phyloP scores from a whole-genome alignment of 2,329 filamentous ascomycete species.

The Neospermospora avenae region DNA sequence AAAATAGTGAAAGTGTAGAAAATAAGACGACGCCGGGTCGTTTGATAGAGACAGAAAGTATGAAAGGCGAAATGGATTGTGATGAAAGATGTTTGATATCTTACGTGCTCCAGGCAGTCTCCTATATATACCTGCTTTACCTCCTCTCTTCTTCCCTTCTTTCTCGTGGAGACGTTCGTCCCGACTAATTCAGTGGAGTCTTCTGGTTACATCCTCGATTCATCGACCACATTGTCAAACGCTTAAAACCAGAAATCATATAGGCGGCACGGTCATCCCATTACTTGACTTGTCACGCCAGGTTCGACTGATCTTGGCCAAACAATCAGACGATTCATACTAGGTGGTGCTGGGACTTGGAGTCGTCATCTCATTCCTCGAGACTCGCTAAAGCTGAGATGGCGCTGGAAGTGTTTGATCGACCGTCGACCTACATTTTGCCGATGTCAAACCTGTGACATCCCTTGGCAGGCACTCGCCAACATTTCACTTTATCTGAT shows the following conservation, averaged over 20 bases:
- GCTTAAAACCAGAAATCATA: neutral
- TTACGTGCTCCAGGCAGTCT: neutral
- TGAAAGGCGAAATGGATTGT: conserved; percentile 5
- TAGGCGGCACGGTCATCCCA: neutral
- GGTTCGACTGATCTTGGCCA: neutral
- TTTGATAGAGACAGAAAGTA: conserved; percentile 7
- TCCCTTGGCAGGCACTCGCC: neutral
- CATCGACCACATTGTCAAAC: neutral
- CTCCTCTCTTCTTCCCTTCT: neutral
- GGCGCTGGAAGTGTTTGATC: conserved; percentile 13
- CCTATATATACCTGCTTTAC: neutral
- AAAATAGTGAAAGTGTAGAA: conserved; percentile 1
- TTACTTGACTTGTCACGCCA: neutral
- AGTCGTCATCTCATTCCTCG: conserved; percentile 1
- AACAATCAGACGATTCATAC: neutral
- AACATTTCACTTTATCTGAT: neutral
- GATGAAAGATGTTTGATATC: conserved; percentile 1
- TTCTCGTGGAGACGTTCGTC: neutral
- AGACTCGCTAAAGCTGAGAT: neutral
- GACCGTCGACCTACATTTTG: conserved; percentile 10
- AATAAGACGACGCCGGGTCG: conserved; percentile 16
- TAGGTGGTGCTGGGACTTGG: neutral
- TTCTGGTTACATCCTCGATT: conserved; percentile 2
- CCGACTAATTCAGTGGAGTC: neutral
- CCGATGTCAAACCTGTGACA: neutral